Percentiles rank a stretch among this genome's conserved stretches.
These are phyloP conservation scores for Vararia minispora DNA, from an alignment of 768 basidiomycete species.

Conservation along the genomic window DNA sequence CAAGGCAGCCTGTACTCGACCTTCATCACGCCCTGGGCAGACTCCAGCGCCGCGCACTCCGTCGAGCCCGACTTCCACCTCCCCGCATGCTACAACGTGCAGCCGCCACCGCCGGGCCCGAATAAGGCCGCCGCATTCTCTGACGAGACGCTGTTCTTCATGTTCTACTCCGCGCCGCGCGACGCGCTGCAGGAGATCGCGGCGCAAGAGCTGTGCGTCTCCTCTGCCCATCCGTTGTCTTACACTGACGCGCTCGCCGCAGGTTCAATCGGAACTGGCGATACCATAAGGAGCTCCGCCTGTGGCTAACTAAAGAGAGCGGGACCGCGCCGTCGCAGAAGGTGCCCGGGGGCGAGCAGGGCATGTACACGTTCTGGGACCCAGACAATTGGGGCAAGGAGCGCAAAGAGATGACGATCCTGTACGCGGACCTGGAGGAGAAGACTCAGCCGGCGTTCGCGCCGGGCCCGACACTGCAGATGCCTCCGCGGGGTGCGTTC, in stretches of 20 bases:
- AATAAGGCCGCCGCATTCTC: conserved; percentile 72
- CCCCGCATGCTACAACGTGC: conserved; percentile 84
- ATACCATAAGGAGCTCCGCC: conserved; percentile 81
- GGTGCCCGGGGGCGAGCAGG: conserved; percentile 69
- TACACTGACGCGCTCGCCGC: conserved; percentile 8
- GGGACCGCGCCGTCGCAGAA: conserved; percentile 65
- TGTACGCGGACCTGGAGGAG: conserved; percentile 20
- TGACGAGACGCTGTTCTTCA: conserved; percentile 93
- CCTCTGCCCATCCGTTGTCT: conserved; percentile 7
- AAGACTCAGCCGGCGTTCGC: conserved; percentile 14
- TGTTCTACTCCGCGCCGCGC: conserved; percentile 88
- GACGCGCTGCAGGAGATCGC: conserved; percentile 89
- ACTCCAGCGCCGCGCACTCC: conserved; percentile 66
- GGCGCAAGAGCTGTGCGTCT: conserved; percentile 82
- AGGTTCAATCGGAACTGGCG: conserved; percentile 93
- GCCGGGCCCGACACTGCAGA: too few species aligned
- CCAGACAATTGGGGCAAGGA: conserved; percentile 21
- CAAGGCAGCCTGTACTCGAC: conserved; percentile 75
- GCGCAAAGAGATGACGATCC: conserved; percentile 18
- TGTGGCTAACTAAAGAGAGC: conserved; percentile 80
- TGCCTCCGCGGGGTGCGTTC: conserved; percentile 13
- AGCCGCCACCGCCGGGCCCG: conserved; percentile 72
- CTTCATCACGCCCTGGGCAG: conserved; percentile 93
- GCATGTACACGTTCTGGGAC: conserved; percentile 40
- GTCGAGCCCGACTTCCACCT: conserved; percentile 87